Percentiles rank a stretch among this genome's conserved stretches.
Conservation (phyloP, 2,329 filamentous ascomycete genomes). For the Neonectria neomacrospora region DNA sequence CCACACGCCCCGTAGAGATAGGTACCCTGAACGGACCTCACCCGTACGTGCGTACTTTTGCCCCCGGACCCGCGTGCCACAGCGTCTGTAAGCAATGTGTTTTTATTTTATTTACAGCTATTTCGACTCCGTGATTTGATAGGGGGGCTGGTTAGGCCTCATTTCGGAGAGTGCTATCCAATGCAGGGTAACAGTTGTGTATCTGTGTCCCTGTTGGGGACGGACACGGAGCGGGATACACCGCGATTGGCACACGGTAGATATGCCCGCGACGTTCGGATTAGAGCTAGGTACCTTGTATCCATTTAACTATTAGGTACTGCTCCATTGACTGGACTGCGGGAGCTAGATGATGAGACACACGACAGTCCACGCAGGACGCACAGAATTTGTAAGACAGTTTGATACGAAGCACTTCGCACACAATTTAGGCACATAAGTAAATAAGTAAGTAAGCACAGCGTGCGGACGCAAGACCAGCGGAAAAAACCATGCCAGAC, state of each 20-base stretch:
- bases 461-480: background rate
- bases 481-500: no score
- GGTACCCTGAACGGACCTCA: background rate
- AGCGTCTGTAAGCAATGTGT: slow-evolving; percentile 1
- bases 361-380: background rate
- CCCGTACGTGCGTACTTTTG: slow-evolving; percentile 3
- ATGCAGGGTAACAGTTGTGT: background rate
- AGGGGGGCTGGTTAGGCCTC: background rate
- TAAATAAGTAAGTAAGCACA: no score
- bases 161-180: background rate
- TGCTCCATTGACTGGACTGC: no score
- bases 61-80: slow-evolving; percentile 5
- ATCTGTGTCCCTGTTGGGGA: background rate
- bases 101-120: no score
- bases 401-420: background rate
- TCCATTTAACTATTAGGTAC: background rate
- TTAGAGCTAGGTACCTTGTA: background rate
- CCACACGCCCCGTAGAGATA: slow-evolving; percentile 1
- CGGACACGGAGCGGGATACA: no score
- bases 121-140: background rate
- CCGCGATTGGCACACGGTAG: background rate
- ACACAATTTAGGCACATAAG: background rate
- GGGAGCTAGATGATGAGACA: no score
- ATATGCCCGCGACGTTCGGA: background rate
- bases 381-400: background rate